phyloP scores from a whole-genome alignment of 345 rosid genomes.

The Citrus hindsii region DNA sequence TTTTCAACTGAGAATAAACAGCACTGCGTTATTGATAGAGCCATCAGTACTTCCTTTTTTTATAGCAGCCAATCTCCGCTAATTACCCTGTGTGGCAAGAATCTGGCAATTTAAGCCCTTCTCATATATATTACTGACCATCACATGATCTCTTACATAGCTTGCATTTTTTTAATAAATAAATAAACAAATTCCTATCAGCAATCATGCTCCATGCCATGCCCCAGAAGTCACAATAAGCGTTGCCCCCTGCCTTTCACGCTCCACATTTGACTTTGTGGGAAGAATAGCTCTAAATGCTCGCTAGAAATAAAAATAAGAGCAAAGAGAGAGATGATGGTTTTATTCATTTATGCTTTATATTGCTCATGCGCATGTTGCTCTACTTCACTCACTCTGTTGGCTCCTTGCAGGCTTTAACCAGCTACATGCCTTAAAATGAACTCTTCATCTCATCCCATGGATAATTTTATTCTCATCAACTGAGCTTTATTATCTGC shows the following conservation, averaged over 20 bases:
- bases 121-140: not conserved
- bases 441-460: not conserved
- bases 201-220: not conserved
- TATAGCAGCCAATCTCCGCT: not conserved
- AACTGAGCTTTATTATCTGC: not conserved
- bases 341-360: not conserved
- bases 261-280: not conserved
- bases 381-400: not conserved
- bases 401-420: conserved; percentile 3
- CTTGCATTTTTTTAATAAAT: not conserved
- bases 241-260: not conserved
- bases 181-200: too few species aligned
- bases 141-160: not conserved
- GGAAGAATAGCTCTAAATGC: not conserved
- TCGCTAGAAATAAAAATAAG: too few species aligned
- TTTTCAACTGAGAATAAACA: too few species aligned
- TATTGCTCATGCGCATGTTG: not conserved
- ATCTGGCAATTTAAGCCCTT: not conserved
- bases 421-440: not conserved
- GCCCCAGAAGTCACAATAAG: not conserved
- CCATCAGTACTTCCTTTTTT: not conserved
- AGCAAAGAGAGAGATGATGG: not conserved
- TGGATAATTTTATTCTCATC: not conserved
- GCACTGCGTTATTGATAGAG: too few species aligned
- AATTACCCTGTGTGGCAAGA: too few species aligned